Evolutionary conservation across 2,329 filamentous ascomycete genomes (phyloP), one percentile per base, ranked within the genome.

Genomic region (Fusarium clavum): DNA sequence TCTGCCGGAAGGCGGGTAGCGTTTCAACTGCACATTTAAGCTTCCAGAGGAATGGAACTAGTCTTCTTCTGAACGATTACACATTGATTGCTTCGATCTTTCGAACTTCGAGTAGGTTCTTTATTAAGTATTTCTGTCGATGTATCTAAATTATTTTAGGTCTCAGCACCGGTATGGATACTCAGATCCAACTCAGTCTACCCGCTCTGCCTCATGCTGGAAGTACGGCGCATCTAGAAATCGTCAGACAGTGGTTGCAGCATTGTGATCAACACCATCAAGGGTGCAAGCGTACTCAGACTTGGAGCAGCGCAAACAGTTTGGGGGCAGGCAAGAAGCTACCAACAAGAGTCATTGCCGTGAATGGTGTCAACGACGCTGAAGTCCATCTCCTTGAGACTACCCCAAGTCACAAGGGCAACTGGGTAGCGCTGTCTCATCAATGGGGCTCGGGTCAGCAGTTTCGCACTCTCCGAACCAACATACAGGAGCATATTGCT

Each of bases 351-450:
- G 49, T 53, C 2, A 43, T 53, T 6, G 49, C 49, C 1, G 49
- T 53, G 2, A 29, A 29, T 11, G 1, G 14, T 0, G 4, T 18
- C 2, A 7, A 7, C 13, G 24, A 43, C 13, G 25, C 30, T 0
- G 8, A 22, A 2, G 34, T 53, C 5, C 38, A 30, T 24, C 49
- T 53, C 2, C 3, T 41, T 4, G 10, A 52, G 11, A 52, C 49
- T 3, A 27, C 16, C 8, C 6, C 30, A 5, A 18, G 8, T 18
- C 13, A 18, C 3, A 10, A 29, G 13, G 49, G 49, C 3, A 16
- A 4, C 5, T 52, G 34, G 49, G 38, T 53, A 5, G 49, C 34
- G 8, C 5, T 53, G 1, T 53, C 34, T 6, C 49, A 53, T 6
- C 49, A 30, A 30, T 53, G 49, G 49, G 49, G 49, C 2, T 29